Conservation (phyloP, 2,329 filamentous ascomycete genomes). For the Aspergillus proliferans region DNA sequence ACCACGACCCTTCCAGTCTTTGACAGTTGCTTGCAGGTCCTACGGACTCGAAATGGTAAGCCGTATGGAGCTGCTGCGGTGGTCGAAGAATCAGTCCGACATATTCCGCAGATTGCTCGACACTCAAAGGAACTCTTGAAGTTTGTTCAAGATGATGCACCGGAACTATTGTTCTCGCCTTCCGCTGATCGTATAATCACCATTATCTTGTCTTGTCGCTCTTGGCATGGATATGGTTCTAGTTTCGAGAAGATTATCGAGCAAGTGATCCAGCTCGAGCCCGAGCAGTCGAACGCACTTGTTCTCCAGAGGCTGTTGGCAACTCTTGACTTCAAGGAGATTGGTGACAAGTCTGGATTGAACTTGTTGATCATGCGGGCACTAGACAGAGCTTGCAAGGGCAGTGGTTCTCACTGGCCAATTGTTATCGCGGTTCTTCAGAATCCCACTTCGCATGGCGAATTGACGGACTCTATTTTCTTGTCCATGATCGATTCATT, state of each 20-base stretch:
- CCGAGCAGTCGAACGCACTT: constrained; percentile 25
- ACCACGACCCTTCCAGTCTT: constrained; percentile 36
- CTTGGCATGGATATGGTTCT: constrained; percentile 36
- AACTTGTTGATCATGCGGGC: constrained; percentile 29
- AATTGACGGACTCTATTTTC: constrained; percentile 31
- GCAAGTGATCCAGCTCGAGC: constrained; percentile 27
- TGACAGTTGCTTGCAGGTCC: constrained; percentile 43
- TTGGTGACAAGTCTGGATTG: constrained; percentile 29
- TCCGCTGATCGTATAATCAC: constrained; percentile 62
- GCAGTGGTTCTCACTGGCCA: constrained; percentile 32
- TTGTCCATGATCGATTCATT: constrained; percentile 36
- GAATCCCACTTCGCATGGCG: constrained; percentile 30
- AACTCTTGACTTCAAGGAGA: constrained; percentile 31
- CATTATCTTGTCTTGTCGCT: constrained; percentile 54
- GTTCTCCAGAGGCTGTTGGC: constrained; percentile 36
- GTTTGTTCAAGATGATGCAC: constrained; percentile 53
- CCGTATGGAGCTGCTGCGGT: constrained; percentile 59
- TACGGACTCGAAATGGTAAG: constrained; percentile 55
- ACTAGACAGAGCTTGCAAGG: constrained; percentile 30
- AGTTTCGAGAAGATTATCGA: constrained; percentile 32
- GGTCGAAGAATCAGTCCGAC: constrained; percentile 48
- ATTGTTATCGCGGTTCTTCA: constrained; percentile 33
- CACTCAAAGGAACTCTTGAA: constrained; percentile 39
- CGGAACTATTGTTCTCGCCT: constrained; percentile 58
- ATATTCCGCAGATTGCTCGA: constrained; percentile 37